phyloP scores from a whole-genome alignment of 768 basidiomycete genomes.

The Pulveroboletus frians region DNA sequence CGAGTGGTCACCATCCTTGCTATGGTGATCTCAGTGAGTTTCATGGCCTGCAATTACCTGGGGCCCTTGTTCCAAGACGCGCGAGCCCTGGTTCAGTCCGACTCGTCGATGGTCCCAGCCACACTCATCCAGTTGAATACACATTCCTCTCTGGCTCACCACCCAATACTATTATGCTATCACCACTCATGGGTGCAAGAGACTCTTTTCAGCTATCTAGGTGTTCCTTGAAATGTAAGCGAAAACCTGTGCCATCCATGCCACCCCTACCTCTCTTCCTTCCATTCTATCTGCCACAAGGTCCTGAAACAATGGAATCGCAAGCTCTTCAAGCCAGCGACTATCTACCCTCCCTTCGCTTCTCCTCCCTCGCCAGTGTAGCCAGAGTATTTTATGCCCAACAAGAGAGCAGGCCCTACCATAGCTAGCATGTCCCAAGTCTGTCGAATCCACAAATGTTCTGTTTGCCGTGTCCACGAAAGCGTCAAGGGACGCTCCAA shows the following conservation, averaged over 20 bases:
- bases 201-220: slow-evolving; percentile 29
- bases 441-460: not conserved
- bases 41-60: not conserved
- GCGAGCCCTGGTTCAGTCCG: slow-evolving; percentile 23
- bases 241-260: slow-evolving; percentile 18
- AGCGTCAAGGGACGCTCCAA: not conserved
- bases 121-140: slow-evolving; percentile 15
- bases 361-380: slow-evolving; percentile 16
- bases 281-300: slow-evolving; percentile 3
- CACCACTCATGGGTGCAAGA: slow-evolving; percentile 22
- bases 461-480: slow-evolving; percentile 9
- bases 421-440: too few species aligned
- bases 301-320: not conserved
- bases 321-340: not conserved
- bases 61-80: slow-evolving; percentile 1
- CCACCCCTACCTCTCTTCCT: slow-evolving; percentile 19
- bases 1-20: not conserved
- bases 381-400: slow-evolving; percentile 4
- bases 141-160: slow-evolving; percentile 24
- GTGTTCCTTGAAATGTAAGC: slow-evolving; percentile 6
- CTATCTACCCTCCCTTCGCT: slow-evolving; percentile 16
- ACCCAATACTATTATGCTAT: slow-evolving; percentile 8
- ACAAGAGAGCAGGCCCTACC: not conserved
- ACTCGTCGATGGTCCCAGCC: slow-evolving; percentile 15
- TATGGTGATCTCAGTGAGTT: slow-evolving; percentile 9